Conservation (phyloP, 73 alveolate genomes). For the Tetrahymena borealis region DNA sequence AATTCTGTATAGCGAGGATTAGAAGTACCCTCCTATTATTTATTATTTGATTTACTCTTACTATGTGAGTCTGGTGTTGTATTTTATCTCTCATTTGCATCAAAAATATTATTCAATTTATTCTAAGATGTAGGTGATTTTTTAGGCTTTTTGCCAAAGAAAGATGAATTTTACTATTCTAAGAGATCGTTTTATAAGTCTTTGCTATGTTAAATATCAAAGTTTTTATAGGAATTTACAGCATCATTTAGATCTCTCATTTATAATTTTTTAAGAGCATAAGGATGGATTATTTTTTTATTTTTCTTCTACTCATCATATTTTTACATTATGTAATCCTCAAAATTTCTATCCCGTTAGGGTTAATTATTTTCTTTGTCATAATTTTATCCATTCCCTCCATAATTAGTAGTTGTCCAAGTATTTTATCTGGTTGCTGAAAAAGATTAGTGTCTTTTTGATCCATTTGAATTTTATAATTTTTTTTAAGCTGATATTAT, state of each 20-base stretch:
- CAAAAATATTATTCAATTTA: not conserved
- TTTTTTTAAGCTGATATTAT: not conserved
- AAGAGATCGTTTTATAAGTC: not conserved
- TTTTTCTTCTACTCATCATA: not conserved
- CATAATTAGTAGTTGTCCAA: not conserved
- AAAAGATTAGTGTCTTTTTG: not conserved
- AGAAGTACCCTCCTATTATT: not conserved
- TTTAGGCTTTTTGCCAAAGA: not conserved
- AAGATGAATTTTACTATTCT: not conserved
- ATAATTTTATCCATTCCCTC: not conserved
- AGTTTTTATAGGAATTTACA: not conserved
- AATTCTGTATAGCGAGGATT: not conserved
- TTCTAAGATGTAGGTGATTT: not conserved
- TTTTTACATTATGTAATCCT: not conserved
- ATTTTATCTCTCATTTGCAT: not conserved
- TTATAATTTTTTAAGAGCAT: not conserved
- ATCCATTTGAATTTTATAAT: not conserved
- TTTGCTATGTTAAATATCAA: not conserved
- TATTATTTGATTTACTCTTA: not conserved
- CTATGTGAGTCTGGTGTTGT: not conserved
- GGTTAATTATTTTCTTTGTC: not conserved
- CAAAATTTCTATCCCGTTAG: not conserved
- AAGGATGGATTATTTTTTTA: not conserved
- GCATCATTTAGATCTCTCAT: not conserved
- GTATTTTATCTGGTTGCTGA: not conserved